phyloP scores from a whole-genome alignment of 768 basidiomycete species.

The Mycena haematopus region DNA sequence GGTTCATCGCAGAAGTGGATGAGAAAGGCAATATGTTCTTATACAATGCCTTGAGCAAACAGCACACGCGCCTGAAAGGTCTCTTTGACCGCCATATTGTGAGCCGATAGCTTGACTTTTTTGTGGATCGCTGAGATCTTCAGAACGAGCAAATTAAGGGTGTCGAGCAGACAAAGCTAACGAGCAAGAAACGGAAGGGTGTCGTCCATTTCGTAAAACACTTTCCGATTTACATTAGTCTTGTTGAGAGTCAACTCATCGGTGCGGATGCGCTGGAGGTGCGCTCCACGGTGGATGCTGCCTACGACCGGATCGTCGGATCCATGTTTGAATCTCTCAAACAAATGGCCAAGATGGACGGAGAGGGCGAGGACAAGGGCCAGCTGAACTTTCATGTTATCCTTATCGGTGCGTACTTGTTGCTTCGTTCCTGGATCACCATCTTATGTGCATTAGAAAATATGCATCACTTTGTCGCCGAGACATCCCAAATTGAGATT shows the following conservation, averaged over 20 bases:
- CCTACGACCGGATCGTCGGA: slow-evolving; percentile 88
- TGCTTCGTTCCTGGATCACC: not conserved
- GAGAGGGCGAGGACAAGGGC: slow-evolving; percentile 94
- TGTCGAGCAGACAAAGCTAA: slow-evolving; percentile 90
- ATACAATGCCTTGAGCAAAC: slow-evolving; percentile 75
- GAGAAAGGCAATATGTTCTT: slow-evolving; percentile 82
- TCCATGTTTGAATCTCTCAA: slow-evolving; percentile 93
- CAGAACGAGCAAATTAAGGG: slow-evolving; percentile 87
- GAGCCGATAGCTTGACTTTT: slow-evolving; percentile 32
- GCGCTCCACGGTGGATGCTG: slow-evolving; percentile 74
- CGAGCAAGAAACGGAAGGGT: slow-evolving; percentile 91
- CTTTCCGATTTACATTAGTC: slow-evolving; percentile 87
- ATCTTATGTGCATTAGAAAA: slow-evolving; percentile 67
- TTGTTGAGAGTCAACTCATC: slow-evolving; percentile 84
- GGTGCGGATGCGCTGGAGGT: slow-evolving; percentile 81
- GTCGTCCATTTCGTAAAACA: slow-evolving; percentile 91
- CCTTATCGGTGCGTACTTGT: slow-evolving; percentile 70
- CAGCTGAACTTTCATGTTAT: slow-evolving; percentile 97
- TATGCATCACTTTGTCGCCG: slow-evolving; percentile 92
- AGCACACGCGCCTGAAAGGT: slow-evolving; percentile 77
- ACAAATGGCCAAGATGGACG: slow-evolving; percentile 95
- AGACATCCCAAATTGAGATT: slow-evolving; percentile 74
- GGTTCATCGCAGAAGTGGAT: slow-evolving; percentile 77
- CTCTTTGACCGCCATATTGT: slow-evolving; percentile 81
- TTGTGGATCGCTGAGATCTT: not conserved